Evolutionary conservation across 1,139 yeast species (phyloP).

Genomic region (Ashbya aceris): DNA sequence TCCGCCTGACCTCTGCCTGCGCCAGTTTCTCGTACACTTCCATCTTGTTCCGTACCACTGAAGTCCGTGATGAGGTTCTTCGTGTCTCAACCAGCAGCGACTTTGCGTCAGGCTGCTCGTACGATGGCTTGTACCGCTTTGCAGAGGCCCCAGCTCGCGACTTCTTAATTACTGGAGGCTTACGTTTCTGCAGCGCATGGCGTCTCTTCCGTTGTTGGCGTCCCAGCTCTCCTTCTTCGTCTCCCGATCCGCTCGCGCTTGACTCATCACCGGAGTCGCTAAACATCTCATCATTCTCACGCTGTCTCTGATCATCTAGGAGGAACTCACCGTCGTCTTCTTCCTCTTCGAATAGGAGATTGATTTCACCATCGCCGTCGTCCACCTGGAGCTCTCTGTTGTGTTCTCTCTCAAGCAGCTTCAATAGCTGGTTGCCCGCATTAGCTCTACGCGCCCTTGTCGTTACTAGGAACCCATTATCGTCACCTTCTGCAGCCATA

Average conservation of each 20-base stretch:
- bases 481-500: slow-evolving; percentile 3
- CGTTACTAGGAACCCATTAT: slow-evolving; percentile 35
- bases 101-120: slow-evolving; percentile 37
- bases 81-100: slow-evolving; percentile 42
- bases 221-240: slow-evolving; percentile 47
- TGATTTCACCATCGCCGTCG: slow-evolving; percentile 61
- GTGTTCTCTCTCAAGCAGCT: slow-evolving; percentile 60
- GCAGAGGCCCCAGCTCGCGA: slow-evolving; percentile 13
- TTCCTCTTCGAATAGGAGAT: slow-evolving; percentile 69
- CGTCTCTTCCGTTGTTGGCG: slow-evolving; percentile 41
- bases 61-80: slow-evolving; percentile 68
- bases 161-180: slow-evolving; percentile 42
- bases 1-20: slow-evolving; percentile 61
- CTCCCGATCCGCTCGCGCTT: slow-evolving; percentile 12
- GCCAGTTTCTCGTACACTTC: slow-evolving; percentile 67
- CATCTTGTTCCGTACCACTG: slow-evolving; percentile 72
- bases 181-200: slow-evolving; percentile 32
- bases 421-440: slow-evolving; percentile 81
- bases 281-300: slow-evolving; percentile 24
- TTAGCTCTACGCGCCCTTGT: slow-evolving; percentile 73
- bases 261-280: slow-evolving; percentile 23
- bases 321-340: slow-evolving; percentile 77
- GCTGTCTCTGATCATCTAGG: slow-evolving; percentile 26
- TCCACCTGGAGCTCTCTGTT: slow-evolving; percentile 26
- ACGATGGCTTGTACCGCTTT: slow-evolving; percentile 14